phyloP scores from a whole-genome alignment of 1,284 basidiomycete genomes.

The Leccinum fuscescens region DNA sequence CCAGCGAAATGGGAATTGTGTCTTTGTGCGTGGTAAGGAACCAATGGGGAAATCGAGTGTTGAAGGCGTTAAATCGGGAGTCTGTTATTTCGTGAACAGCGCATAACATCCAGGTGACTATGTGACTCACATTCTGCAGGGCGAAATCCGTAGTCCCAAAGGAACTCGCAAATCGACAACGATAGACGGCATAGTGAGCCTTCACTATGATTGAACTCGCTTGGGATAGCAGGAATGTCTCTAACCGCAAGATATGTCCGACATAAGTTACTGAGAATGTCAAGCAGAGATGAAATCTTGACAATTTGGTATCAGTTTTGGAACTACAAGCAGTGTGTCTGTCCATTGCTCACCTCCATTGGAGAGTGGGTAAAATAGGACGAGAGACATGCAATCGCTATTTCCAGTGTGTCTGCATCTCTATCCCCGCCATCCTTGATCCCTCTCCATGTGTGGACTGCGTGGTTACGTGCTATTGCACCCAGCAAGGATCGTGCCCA shows the following conservation, averaged over 20 bases:
- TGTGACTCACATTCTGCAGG: slow-evolving; percentile 35
- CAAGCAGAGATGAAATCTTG: slow-evolving; percentile 41
- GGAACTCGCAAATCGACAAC: slow-evolving; percentile 45
- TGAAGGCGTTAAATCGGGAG: slow-evolving; percentile 39
- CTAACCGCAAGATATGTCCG: slow-evolving; percentile 34
- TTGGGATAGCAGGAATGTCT: slow-evolving; percentile 24
- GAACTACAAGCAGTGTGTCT: neutral
- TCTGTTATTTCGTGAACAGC: slow-evolving; percentile 17
- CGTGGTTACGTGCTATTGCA: slow-evolving; percentile 44
- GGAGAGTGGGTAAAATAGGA: slow-evolving; percentile 52
- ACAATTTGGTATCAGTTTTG: neutral
- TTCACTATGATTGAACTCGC: slow-evolving; percentile 31
- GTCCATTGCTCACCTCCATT: slow-evolving; percentile 37
- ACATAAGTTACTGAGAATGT: slow-evolving; percentile 43
- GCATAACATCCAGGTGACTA: neutral
- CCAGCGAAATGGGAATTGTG: slow-evolving; percentile 60
- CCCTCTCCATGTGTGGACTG: slow-evolving; percentile 42
- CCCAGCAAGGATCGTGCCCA: slow-evolving; percentile 51
- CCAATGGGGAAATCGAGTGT: slow-evolving; percentile 58
- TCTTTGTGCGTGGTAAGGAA: slow-evolving; percentile 49
- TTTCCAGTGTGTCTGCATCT: slow-evolving; percentile 42
- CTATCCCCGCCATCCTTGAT: slow-evolving; percentile 21
- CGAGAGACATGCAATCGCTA: slow-evolving; percentile 50
- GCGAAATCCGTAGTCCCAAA: slow-evolving; percentile 44
- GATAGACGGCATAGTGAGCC: slow-evolving; percentile 31